Base-by-base conservation (phyloP, 768 basidiomycete species). In the Hygrophorus russula region DNA sequence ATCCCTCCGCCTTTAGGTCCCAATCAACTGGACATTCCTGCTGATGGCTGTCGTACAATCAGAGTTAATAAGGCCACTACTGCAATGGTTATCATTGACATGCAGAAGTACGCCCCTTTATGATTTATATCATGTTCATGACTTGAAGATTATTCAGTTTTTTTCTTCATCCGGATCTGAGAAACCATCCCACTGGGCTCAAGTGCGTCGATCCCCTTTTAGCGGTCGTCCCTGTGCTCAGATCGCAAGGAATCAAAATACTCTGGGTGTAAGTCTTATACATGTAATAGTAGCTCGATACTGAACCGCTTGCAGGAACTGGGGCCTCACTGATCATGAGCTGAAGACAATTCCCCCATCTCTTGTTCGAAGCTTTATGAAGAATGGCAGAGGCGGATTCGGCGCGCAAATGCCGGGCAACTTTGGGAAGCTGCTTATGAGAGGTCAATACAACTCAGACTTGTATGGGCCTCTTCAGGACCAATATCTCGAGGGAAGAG, bases 291-390 rank as follows among this genome's bases (percentile, higher is more conserved):
- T 45, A 32, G 32, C n/a, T 45, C 18, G 37, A 41, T 18, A 19
- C 24, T 12, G 36, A 13, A 7, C 27, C 37, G 13, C 19, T 33
- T 5, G 3, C 50, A 82, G 78, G 6, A 82, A 81, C 53, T 83
- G 80, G 80, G 80, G 80, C 19, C 63, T 82, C n/a, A 80, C 78
- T 5, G 69, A 74, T 5, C 68, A 71, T 47, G 80, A 82, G 48
- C 63, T 82, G 17, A 59, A 65, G 39, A 80, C 75, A 4, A 67
- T 82, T 29, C 76, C 79, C 3, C 78, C 80, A 13, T 61, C 78
- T 8, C 68, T 78, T 20, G 57, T 66, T n/a, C 73, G 77, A 24
- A 67, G 70, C 9, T 77, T 78, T 57, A 62, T 58, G 53, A 73
- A 72, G 57, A 59, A 61, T 46, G 68, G 66, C 10, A 54, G 61